phyloP scores from a whole-genome alignment of 352 stramenopile species.

The Phytophthora palmivora region DNA sequence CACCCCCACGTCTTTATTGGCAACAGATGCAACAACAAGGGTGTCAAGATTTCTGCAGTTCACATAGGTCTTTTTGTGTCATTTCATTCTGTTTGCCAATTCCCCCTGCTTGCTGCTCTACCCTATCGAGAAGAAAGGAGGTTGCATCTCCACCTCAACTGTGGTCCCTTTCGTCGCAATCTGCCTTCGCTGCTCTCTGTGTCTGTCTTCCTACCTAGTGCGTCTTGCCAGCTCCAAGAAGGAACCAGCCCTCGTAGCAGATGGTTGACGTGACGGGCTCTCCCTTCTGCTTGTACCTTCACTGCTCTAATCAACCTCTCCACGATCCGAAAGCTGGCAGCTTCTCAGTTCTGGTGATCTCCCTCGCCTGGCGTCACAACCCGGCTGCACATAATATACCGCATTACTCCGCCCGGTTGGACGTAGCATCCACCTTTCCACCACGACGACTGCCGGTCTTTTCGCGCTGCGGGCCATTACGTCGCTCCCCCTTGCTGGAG shows the following conservation, averaged over 20 bases:
- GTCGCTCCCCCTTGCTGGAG: slow-evolving; percentile 44
- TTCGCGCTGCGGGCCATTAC: slow-evolving; percentile 56
- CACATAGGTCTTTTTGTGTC: slow-evolving; percentile 30
- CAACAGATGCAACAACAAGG: slow-evolving; percentile 5
- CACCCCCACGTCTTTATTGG: too few species aligned
- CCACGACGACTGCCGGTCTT: slow-evolving; percentile 70
- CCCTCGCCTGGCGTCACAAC: slow-evolving; percentile 17
- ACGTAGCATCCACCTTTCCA: slow-evolving; percentile 63
- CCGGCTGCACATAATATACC: slow-evolving; percentile 37
- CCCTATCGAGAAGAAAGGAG: slow-evolving; percentile 34
- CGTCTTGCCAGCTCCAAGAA: slow-evolving; percentile 23
- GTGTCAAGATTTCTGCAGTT: slow-evolving; percentile 25
- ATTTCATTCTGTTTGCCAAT: slow-evolving; percentile 31
- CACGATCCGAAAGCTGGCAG: slow-evolving; percentile 20
- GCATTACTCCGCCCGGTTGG: slow-evolving; percentile 59
- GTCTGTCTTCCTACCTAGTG: slow-evolving; percentile 45
- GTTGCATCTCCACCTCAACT: slow-evolving; percentile 28
- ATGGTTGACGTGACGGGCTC: slow-evolving; percentile 9
- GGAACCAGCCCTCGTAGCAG: slow-evolving; percentile 15
- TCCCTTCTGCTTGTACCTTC: slow-evolving; percentile 15
- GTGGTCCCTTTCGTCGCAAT: slow-evolving; percentile 21
- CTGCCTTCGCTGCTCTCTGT: slow-evolving; percentile 29
- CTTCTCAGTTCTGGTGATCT: slow-evolving; percentile 15
- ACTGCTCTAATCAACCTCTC: slow-evolving; percentile 8
- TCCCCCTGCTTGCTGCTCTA: slow-evolving; percentile 44